These are phyloP conservation scores for Trypanosoma congolense DNA, from an alignment of 208 protist species.

Conservation along the genomic window DNA sequence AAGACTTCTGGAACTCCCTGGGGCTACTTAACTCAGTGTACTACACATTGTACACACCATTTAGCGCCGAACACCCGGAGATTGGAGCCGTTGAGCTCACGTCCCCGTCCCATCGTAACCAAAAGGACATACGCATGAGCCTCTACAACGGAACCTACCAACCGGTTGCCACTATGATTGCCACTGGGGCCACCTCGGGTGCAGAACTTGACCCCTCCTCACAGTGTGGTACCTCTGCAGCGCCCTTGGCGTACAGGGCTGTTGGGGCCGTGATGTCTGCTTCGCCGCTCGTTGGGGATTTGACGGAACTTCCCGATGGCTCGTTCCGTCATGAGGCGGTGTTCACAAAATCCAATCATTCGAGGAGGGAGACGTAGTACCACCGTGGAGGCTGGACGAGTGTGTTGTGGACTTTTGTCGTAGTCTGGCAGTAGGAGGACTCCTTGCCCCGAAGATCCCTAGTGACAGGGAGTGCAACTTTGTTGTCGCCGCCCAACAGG, in stretches of 20 bases:
- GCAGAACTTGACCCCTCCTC: background rate
- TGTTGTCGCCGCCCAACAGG: conserved; percentile 50
- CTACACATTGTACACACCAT: conserved; percentile 36
- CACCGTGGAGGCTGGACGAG: conserved; percentile 56
- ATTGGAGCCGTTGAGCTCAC: conserved; percentile 73
- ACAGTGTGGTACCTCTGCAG: background rate
- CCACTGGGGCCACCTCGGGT: conserved; percentile 36
- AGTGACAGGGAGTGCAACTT: conserved; percentile 15
- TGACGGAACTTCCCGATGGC: conserved; percentile 10
- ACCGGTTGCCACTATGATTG: conserved; percentile 55
- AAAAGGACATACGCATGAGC: conserved; percentile 64
- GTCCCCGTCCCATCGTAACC: conserved; percentile 39
- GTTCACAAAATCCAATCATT: conserved; percentile 2
- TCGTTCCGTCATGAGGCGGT: conserved; percentile 5
- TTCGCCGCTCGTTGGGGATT: background rate
- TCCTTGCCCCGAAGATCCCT: conserved; percentile 2
- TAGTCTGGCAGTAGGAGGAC: conserved; percentile 16
- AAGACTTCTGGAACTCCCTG: conserved; percentile 63
- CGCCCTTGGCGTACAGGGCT: conserved; percentile 4
- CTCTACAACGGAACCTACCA: conserved; percentile 49
- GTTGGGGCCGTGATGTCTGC: background rate
- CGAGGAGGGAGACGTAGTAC: conserved; percentile 26
- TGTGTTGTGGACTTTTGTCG: conserved; percentile 42
- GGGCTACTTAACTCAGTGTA: conserved; percentile 73
- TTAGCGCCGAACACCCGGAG: conserved; percentile 30